These are phyloP conservation scores for Yamadazyma atlantica DNA, from an alignment of 1,139 yeast species.

Conservation along the genomic window DNA sequence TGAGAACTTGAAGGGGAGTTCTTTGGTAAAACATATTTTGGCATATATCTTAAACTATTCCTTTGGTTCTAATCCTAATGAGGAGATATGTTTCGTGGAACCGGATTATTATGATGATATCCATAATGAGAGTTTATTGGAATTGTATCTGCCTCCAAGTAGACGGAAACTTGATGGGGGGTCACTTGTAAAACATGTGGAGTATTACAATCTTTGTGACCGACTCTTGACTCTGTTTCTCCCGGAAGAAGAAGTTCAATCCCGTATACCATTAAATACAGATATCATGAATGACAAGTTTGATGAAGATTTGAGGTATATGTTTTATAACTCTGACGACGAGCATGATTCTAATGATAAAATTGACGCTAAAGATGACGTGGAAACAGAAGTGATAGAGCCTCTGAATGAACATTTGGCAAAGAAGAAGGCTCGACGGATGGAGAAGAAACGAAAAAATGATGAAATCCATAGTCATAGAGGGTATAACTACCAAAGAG, in stretches of 20 bases:
- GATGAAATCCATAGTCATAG: background rate
- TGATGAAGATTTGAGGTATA: conserved; percentile 72
- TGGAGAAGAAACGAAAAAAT: background rate
- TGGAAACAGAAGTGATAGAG: background rate
- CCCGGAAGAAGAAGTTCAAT: conserved; percentile 1
- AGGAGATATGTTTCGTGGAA: conserved; percentile 3
- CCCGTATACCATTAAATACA: too few relatives aligned
- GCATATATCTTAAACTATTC: conserved; percentile 54
- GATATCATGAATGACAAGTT: conserved; percentile 64
- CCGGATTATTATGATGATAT: conserved; percentile 8
- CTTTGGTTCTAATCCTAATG: conserved; percentile 1
- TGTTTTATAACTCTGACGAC: conserved; percentile 55
- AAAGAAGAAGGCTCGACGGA: too few relatives aligned
- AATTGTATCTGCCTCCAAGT: conserved; percentile 62
- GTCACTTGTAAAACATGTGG: conserved; percentile 21
- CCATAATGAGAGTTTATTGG: conserved; percentile 14
- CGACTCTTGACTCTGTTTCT: conserved; percentile 3
- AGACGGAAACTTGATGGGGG: conserved; percentile 57
- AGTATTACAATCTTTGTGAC: conserved; percentile 8
- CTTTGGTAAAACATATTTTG: conserved; percentile 60
- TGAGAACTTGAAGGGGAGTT: conserved; percentile 58
- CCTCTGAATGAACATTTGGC: background rate
- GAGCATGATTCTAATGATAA: conserved; percentile 2
- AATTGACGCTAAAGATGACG: background rate
- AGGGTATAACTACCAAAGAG: conserved; percentile 1